Evolutionary conservation across 345 rosid species (phyloP).

Genomic region (Gossypium thurberi): DNA sequence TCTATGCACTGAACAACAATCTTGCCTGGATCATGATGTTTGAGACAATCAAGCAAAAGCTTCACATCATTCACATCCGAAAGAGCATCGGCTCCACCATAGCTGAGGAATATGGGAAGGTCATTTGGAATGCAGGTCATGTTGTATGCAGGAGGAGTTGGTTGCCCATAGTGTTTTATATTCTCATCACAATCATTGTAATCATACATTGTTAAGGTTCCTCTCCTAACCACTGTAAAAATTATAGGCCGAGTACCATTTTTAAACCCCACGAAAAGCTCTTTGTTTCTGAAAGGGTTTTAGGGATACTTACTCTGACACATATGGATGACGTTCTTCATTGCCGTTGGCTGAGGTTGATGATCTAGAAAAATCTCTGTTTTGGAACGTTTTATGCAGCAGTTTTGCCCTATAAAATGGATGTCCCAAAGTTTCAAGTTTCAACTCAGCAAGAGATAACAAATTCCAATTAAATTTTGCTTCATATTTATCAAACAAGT

Average conservation of each 20-base stretch:
- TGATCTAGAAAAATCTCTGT: slow-evolving; percentile 33
- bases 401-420: slow-evolving; percentile 41
- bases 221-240: slow-evolving; percentile 34
- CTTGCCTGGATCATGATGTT: slow-evolving; percentile 31
- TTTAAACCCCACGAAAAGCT: neutral
- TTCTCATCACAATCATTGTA: slow-evolving; percentile 31
- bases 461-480: neutral
- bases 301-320: slow-evolving; percentile 38
- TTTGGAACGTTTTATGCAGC: slow-evolving; percentile 43
- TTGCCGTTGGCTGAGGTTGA: slow-evolving; percentile 47
- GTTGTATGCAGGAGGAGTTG: slow-evolving; percentile 34
- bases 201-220: slow-evolving; percentile 36
- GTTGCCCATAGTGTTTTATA: slow-evolving; percentile 34
- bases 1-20: slow-evolving; percentile 21
- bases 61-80: slow-evolving; percentile 35
- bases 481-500: no score
- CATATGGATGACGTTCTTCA: slow-evolving; percentile 53
- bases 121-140: slow-evolving; percentile 40
- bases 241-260: neutral
- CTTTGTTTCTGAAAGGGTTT: neutral
- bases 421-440: neutral
- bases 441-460: neutral
- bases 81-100: slow-evolving; percentile 44
- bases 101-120: slow-evolving; percentile 36
- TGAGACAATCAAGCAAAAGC: slow-evolving; percentile 28